Percentiles rank a stretch among this genome's conserved stretches.
Conservation (phyloP, 495 filamentous ascomycete species). For the Lindgomyces ingoldianus region DNA sequence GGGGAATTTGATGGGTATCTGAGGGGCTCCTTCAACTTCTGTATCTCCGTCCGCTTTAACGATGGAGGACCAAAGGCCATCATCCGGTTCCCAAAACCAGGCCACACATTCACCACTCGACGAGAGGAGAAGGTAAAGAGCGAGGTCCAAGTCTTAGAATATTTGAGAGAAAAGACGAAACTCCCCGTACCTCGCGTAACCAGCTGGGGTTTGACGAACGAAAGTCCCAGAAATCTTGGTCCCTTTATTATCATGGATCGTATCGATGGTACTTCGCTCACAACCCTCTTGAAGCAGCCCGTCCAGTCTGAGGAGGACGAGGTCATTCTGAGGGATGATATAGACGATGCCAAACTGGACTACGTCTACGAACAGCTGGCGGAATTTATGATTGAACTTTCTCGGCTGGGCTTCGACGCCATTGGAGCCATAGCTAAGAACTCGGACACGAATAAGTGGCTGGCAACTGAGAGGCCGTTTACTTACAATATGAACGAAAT, state of each 20-base stretch:
- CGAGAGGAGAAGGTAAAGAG: slow-evolving; percentile 35
- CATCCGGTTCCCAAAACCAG: slow-evolving; percentile 3
- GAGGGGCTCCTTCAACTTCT: slow-evolving; percentile 6
- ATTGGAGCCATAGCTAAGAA: slow-evolving; percentile 12
- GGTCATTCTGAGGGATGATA: neutral
- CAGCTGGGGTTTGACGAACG: slow-evolving; percentile 40
- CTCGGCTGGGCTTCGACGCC: neutral
- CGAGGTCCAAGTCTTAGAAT: slow-evolving; percentile 52
- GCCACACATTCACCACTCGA: neutral
- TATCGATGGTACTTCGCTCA: slow-evolving; percentile 39
- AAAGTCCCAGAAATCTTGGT: slow-evolving; percentile 42
- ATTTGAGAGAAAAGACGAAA: slow-evolving; percentile 45
- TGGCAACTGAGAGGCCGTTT: slow-evolving; percentile 4
- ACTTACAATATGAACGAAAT: slow-evolving; percentile 21
- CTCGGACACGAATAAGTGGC: neutral
- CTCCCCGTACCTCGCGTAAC: slow-evolving; percentile 49
- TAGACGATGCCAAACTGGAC: neutral
- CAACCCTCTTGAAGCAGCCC: neutral
- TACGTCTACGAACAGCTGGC: neutral
- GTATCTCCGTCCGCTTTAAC: neutral
- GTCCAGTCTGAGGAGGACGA: too few species aligned
- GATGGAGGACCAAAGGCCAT: neutral
- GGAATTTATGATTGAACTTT: slow-evolving; percentile 2
- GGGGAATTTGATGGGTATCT: neutral
- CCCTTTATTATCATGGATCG: slow-evolving; percentile 56